A percentile compares a stretch with the other conserved stretches of the same genome.
Evolutionary conservation across 192 early-diverging fungal genomes (phyloP).

Genomic region (Funneliformis mosseae): DNA sequence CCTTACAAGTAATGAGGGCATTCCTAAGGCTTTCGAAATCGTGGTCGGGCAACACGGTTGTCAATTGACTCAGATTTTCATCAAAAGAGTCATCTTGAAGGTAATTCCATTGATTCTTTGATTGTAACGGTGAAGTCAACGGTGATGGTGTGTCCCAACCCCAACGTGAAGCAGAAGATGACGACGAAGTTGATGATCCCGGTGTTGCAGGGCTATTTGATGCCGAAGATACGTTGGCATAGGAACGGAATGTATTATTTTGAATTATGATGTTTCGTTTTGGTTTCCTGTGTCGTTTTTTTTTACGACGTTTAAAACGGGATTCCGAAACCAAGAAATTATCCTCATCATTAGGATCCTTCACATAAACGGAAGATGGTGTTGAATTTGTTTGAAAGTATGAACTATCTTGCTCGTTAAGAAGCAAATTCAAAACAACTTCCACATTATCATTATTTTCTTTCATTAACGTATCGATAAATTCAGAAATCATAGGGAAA

Average conservation of each 20-base stretch:
- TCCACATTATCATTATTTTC: slow-evolving; percentile 16
- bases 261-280: slow-evolving; percentile 7
- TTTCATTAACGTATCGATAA: not conserved
- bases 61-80: slow-evolving; percentile 35
- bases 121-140: not conserved
- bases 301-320: slow-evolving; percentile 23
- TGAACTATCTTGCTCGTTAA: not conserved
- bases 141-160: not conserved
- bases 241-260: not conserved
- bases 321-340: not conserved
- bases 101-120: not conserved
- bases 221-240: not conserved
- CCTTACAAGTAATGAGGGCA: slow-evolving; percentile 39
- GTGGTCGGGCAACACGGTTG: slow-evolving; percentile 44
- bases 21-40: slow-evolving; percentile 39
- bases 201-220: not conserved
- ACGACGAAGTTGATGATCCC: not conserved
- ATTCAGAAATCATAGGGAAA: not conserved
- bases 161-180: not conserved
- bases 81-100: slow-evolving; percentile 35
- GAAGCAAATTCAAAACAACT: not conserved
- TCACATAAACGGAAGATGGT: not conserved
- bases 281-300: slow-evolving; percentile 13
- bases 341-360: not conserved
- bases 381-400: not conserved